Percentiles rank a stretch among this genome's conserved stretches.
phyloP scores from a whole-genome alignment of 352 stramenopile genomes.

The Globisporangium paroecandrum region DNA sequence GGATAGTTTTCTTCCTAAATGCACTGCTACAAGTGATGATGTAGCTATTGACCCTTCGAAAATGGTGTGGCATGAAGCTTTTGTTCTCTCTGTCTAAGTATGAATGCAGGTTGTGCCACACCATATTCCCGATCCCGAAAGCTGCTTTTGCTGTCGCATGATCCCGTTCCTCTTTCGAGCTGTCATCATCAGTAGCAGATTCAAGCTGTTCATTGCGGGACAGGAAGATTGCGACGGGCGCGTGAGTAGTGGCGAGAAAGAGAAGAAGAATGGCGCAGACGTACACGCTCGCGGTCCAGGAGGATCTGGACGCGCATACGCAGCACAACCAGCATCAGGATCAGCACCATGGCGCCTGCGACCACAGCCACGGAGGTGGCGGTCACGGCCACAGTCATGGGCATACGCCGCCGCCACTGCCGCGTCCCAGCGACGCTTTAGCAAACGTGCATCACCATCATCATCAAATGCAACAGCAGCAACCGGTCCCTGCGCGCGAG shows the following conservation, averaged over 20 bases:
- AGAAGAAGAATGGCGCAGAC: not conserved
- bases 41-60: not conserved
- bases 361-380: constrained; percentile 12
- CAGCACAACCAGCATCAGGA: not conserved
- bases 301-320: not conserved
- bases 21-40: not conserved
- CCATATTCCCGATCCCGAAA: not conserved
- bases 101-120: not conserved
- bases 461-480: not conserved
- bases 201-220: not conserved
- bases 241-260: not conserved
- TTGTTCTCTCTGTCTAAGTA: not conserved
- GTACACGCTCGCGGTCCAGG: constrained; percentile 5
- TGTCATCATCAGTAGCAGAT: not conserved
- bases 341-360: constrained; percentile 8
- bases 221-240: not conserved
- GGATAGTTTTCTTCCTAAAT: not conserved
- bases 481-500: not conserved
- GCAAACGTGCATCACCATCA: not conserved
- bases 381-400: constrained; percentile 3
- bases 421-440: constrained; percentile 1
- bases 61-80: not conserved
- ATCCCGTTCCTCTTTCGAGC: not conserved
- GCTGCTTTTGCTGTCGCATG: not conserved
- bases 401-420: constrained; percentile 8